Conservation (phyloP, 495 filamentous ascomycete species). For the Pseudomonodictys pantanalensis region DNA sequence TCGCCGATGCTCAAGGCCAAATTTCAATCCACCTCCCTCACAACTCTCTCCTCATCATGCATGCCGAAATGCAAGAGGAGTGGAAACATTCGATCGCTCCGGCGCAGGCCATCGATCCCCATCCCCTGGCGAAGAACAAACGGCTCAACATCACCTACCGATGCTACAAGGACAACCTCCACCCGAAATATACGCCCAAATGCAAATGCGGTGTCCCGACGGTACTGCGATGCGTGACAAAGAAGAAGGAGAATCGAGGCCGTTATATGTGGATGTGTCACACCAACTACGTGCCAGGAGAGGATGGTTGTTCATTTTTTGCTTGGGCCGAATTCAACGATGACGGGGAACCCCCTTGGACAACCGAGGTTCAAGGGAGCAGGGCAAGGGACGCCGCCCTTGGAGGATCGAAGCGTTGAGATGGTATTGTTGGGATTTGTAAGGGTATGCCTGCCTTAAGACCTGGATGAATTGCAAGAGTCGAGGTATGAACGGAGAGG, state of each 20-base stretch:
- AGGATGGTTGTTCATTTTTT: conserved; percentile 66
- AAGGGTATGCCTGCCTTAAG: too few relatives aligned
- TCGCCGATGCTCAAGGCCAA: conserved; percentile 68
- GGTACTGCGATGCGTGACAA: conserved; percentile 75
- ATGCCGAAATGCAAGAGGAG: conserved; percentile 82
- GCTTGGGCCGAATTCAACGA: conserved; percentile 88
- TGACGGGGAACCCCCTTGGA: conserved; percentile 76
- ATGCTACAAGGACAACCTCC: conserved; percentile 71
- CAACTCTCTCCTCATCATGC: conserved; percentile 91
- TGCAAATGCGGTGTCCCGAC: conserved; percentile 68
- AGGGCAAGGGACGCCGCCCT: too few relatives aligned
- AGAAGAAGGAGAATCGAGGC: conserved; percentile 68
- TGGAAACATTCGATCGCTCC: conserved; percentile 78
- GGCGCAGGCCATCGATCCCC: conserved; percentile 69
- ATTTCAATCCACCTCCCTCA: conserved; percentile 91
- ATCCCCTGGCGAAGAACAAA: conserved; percentile 73
- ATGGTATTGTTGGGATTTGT: too few relatives aligned
- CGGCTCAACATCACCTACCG: conserved; percentile 95
- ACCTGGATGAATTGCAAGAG: too few relatives aligned
- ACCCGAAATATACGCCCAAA: conserved; percentile 64
- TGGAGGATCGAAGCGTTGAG: too few relatives aligned
- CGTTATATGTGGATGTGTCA: conserved; percentile 96
- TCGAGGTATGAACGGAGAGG: too few relatives aligned
- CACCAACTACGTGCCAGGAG: conserved; percentile 69
- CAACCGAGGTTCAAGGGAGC: conserved; percentile 25